A percentile compares a stretch with the other conserved stretches of the same genome.
phyloP scores from a whole-genome alignment of 2,329 filamentous ascomycete species.

The Botryotinia narcissicola region DNA sequence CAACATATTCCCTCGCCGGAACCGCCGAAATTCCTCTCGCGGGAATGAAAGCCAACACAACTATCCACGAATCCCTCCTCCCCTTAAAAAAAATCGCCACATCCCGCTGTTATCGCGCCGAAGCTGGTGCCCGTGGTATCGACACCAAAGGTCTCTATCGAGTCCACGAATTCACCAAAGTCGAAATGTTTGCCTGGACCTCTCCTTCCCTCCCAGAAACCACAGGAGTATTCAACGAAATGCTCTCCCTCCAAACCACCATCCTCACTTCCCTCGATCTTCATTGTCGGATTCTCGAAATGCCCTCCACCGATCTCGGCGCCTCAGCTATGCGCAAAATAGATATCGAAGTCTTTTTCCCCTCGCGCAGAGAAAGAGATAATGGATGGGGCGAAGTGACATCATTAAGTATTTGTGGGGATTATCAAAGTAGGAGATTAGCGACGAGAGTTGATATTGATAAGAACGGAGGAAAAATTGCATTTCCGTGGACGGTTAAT shows the following conservation, averaged over 20 bases:
- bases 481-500: conserved; percentile 87
- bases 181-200: conserved; percentile 96
- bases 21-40: conserved; percentile 96
- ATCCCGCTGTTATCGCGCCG: conserved; percentile 91
- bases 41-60: conserved; percentile 77
- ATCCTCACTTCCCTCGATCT: conserved; percentile 76
- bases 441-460: conserved; percentile 66
- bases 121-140: conserved; percentile 84
- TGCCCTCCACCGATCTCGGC: conserved; percentile 85
- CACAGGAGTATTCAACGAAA: conserved; percentile 72
- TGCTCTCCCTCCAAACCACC: conserved; percentile 81
- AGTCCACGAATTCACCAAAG: conserved; percentile 98
- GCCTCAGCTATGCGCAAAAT: conserved; percentile 83
- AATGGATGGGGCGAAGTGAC: conserved; percentile 92
- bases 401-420: conserved; percentile 84
- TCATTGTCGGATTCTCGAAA: conserved; percentile 85
- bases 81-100: conserved; percentile 79
- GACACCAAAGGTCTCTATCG: conserved; percentile 94
- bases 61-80: conserved; percentile 62
- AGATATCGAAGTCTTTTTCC: conserved; percentile 94
- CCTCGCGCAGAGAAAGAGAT: conserved; percentile 64
- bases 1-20: conserved; percentile 73
- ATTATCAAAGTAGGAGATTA: conserved; percentile 86
- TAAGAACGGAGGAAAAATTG: conserved; percentile 51
- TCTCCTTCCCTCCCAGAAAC: conserved; percentile 49